Evolutionary conservation across 1,284 basidiomycete genomes (phyloP).

Genomic region (Cutaneotrichosporon spelunceum): DNA sequence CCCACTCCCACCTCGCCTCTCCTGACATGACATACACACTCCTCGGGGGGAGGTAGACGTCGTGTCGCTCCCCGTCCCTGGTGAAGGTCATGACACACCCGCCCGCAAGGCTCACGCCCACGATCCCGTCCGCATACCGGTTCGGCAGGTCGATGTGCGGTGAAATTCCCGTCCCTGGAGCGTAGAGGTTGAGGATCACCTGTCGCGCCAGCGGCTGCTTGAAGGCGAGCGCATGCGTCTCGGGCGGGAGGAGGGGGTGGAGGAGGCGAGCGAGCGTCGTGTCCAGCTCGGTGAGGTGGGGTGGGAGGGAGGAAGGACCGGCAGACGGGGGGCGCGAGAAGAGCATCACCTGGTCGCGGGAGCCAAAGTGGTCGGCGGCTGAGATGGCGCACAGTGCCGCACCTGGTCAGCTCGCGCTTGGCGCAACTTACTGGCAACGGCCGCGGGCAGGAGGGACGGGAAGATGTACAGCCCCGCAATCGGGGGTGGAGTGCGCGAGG

Average conservation of each 20-base stretch:
- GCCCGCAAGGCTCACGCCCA: constrained; percentile 45
- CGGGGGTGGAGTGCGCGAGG: constrained; percentile 12
- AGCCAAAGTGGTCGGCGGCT: constrained; percentile 42
- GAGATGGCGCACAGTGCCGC: constrained; percentile 28
- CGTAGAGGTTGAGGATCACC: constrained; percentile 55
- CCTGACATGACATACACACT: constrained; percentile 50
- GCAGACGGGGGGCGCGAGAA: constrained; percentile 29
- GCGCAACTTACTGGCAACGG: constrained; percentile 14
- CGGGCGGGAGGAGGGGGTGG: constrained; percentile 10
- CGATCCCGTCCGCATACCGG: constrained; percentile 52
- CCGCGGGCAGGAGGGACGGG: constrained; percentile 14
- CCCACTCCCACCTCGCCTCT: constrained; percentile 53
- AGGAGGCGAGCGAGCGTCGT: constrained; percentile 22
- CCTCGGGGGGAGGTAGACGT: constrained; percentile 51
- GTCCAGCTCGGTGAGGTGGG: constrained; percentile 28
- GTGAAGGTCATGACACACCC: constrained; percentile 42
- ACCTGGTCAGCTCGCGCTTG: constrained; percentile 18
- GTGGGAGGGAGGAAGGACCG: constrained; percentile 24
- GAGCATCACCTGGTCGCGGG: constrained; percentile 50
- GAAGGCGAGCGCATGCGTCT: constrained; percentile 22
- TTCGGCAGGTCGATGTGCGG: constrained; percentile 53
- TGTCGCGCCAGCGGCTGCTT: constrained; percentile 39
- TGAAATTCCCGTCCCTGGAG: constrained; percentile 51
- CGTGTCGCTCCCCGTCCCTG: constrained; percentile 5
- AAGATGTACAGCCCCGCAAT: constrained; percentile 24